Evolutionary conservation across 495 filamentous ascomycete species (phyloP), one percentile per base, ranked within the genome.

Genomic region (Aspergillus cristatus): DNA sequence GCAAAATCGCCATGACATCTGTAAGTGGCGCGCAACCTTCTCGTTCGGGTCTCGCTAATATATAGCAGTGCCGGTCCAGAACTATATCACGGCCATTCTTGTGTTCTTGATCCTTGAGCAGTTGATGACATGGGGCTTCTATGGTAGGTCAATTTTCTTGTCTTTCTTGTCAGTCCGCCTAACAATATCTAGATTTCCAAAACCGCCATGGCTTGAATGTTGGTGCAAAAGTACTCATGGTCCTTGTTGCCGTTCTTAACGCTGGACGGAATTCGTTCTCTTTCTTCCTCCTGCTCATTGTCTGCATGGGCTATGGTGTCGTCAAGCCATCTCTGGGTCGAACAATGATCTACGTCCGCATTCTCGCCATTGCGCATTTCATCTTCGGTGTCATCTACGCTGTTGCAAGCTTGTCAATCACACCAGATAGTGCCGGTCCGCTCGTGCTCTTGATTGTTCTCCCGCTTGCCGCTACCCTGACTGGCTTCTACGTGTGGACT

Each of bases 251-350:
- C 37, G 69, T 97, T 32, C 74, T 99, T 14, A 96, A 94, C 57
- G 91, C 91, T 5, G 86, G 75, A 30, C 77, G 91, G 39, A 99
- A 97, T 55, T 93, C 89, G 1, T 96, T 99, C 59, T 96, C 89
- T 15, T 99, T 99, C 71, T 97, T 99, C 70, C 74, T 99, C 18
- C 80, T 99, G 1, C 79, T 99, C 18, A 99, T 99, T 41, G 91
- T 97, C 16, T 99, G 91, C 60, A 97, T 99, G 91, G 91, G 91
- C 32, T 99, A 99, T 47, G 91, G 91, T 51, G 91, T 99, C 15
- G 91, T 97, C 42, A 96, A 96, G 58, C 90, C 81, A 5, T 84
- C 78, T n/a, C 71, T 99, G 3, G 91, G 91, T 38, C 79, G 81
- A 45, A 86, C 87, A 2, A 99, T 99, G 91, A 75, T 88, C 43